These are phyloP conservation scores for Aspergillus viridinutans DNA, from an alignment of 2,329 filamentous ascomycete species.

Conservation along the genomic window DNA sequence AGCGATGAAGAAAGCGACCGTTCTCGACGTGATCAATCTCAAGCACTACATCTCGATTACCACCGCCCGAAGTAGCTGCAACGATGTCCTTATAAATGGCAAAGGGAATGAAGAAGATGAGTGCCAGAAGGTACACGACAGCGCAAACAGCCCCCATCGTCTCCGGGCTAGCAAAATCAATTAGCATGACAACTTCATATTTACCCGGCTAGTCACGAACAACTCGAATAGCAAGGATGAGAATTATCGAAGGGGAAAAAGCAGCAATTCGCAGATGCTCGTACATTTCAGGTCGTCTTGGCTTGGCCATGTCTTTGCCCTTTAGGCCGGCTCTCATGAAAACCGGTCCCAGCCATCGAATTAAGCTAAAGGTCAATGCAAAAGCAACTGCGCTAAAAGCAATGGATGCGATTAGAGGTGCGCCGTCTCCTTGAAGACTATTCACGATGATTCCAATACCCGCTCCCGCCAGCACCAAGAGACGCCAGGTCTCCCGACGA, in stretches of 20 bases:
- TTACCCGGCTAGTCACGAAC: not conserved
- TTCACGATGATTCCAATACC: conserved; percentile 70
- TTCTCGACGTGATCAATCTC: conserved; percentile 69
- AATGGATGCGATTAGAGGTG: conserved; percentile 81
- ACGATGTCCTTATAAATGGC: conserved; percentile 98
- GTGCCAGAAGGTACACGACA: conserved; percentile 80
- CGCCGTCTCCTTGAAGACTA: conserved; percentile 78
- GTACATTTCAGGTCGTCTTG: conserved; percentile 69
- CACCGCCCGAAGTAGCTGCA: conserved; percentile 86
- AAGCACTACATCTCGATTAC: conserved; percentile 81
- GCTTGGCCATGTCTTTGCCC: conserved; percentile 82
- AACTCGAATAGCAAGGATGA: not conserved
- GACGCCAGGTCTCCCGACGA: conserved; percentile 52
- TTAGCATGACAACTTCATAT: conserved; percentile 11
- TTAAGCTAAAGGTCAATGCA: conserved; percentile 74
- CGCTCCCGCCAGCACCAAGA: conserved; percentile 61
- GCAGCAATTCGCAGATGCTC: conserved; percentile 18
- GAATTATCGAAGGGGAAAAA: not conserved
- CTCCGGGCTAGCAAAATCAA: conserved; percentile 60
- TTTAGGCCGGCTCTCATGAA: conserved; percentile 87
- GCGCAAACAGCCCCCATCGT: conserved; percentile 95
- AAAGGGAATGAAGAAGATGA: conserved; percentile 93
- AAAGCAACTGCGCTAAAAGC: conserved; percentile 85
- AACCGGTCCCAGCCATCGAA: conserved; percentile 85
- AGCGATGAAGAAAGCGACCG: conserved; percentile 81